Evolutionary conservation across 495 filamentous ascomycete species (phyloP).

Genomic region (Tuber calosporum): DNA sequence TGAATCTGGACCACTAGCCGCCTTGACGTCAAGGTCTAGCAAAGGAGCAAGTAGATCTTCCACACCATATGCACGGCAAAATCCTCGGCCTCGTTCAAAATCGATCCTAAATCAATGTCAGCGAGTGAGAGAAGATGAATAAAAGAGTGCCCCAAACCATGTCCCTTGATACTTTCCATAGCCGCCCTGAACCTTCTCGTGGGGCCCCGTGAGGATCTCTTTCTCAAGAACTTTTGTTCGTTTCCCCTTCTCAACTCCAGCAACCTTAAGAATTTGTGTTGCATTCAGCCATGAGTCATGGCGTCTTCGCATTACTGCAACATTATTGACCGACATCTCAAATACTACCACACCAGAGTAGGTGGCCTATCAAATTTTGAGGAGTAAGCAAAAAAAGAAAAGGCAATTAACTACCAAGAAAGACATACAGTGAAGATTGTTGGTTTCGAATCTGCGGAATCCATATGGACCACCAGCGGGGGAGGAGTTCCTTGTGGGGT

Average conservation of each 20-base stretch:
- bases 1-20: slow-evolving; percentile 55
- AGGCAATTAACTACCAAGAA: slow-evolving; percentile 1
- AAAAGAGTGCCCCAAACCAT: slow-evolving; percentile 49
- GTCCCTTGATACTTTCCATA: slow-evolving; percentile 99
- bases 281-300: slow-evolving; percentile 90
- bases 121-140: slow-evolving; percentile 28
- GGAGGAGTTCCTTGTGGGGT: slow-evolving; percentile 54
- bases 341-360: slow-evolving; percentile 94
- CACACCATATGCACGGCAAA: slow-evolving; percentile 89
- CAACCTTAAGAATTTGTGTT: slow-evolving; percentile 92
- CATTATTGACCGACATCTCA: slow-evolving; percentile 88
- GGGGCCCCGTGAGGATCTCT: slow-evolving; percentile 88
- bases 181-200: slow-evolving; percentile 97
- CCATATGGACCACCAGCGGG: slow-evolving; percentile 40
- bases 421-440: slow-evolving; percentile 35
- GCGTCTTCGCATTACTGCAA: slow-evolving; percentile 90
- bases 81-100: slow-evolving; percentile 79
- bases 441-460: slow-evolving; percentile 35
- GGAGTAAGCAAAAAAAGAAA: slow-evolving; percentile 13
- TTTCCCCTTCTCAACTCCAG: slow-evolving; percentile 91
- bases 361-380: slow-evolving; percentile 56
- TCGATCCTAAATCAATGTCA: slow-evolving; percentile 52
- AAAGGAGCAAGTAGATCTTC: slow-evolving; percentile 78
- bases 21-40: slow-evolving; percentile 45
- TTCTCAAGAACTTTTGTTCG: slow-evolving; percentile 96